Conservation (phyloP, 306 rosid species). For the Trichosanthes cucumerina region DNA sequence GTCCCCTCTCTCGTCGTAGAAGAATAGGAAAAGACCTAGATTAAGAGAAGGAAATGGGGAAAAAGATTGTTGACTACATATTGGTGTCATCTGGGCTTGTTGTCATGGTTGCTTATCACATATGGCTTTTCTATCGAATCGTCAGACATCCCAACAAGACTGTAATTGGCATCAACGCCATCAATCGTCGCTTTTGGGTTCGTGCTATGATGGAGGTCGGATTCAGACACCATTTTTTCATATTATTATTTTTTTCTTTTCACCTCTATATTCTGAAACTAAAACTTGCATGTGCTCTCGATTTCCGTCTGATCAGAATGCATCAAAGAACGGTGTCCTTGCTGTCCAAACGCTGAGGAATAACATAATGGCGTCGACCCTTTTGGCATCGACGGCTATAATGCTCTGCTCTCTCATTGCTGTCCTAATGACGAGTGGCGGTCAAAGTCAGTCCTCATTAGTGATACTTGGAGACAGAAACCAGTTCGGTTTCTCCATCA, state of each 20-base stretch:
- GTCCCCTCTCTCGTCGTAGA: too few relatives aligned
- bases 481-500: conserved; percentile 32
- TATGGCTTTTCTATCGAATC: conserved; percentile 54
- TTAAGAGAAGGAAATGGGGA: conserved; percentile 29
- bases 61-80: conserved; percentile 31
- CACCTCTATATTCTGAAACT: too few relatives aligned
- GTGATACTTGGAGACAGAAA: conserved; percentile 38
- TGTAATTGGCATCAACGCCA: conserved; percentile 63
- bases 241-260: too few relatives aligned
- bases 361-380: conserved; percentile 93
- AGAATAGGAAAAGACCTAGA: too few relatives aligned
- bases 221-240: too few relatives aligned
- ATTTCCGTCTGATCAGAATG: conserved; percentile 1
- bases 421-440: conserved; percentile 39
- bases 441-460: background rate
- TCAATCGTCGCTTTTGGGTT: conserved; percentile 84
- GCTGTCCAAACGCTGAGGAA: conserved; percentile 79
- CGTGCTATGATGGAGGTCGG: conserved; percentile 81
- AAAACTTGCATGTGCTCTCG: background rate
- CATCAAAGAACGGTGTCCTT: conserved; percentile 54
- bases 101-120: conserved; percentile 50
- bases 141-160: conserved; percentile 52
- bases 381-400: conserved; percentile 78
- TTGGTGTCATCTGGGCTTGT: conserved; percentile 52
- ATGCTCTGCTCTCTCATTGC: conserved; percentile 77